phyloP scores from a whole-genome alignment of 192 early-diverging fungal species.

The Gryganskiella cystojenkinii region DNA sequence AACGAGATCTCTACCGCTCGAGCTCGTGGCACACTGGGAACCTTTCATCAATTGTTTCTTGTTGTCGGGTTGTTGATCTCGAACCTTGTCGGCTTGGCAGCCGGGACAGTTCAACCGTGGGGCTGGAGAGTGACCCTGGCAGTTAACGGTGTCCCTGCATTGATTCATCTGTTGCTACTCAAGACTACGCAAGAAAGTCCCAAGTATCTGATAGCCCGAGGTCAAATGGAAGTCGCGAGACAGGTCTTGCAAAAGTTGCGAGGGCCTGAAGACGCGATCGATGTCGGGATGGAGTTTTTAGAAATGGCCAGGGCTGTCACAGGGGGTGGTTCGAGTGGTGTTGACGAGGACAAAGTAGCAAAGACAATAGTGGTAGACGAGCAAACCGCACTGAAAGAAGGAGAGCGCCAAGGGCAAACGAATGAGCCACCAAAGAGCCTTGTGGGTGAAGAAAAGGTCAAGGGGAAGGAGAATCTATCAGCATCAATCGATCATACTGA shows the following conservation, averaged over 20 bases:
- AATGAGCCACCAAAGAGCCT: too few relatives aligned
- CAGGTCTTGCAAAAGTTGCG: conserved; percentile 60
- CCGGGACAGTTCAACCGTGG: conserved; percentile 65
- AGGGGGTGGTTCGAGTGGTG: conserved; percentile 34
- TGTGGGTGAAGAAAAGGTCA: too few relatives aligned
- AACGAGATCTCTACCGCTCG: conserved; percentile 79
- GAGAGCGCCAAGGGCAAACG: too few relatives aligned
- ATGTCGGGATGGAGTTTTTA: conserved; percentile 66
- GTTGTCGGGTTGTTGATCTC: conserved; percentile 80
- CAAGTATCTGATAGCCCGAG: conserved; percentile 70
- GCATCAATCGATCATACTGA: too few relatives aligned
- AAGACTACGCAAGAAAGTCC: conserved; percentile 79
- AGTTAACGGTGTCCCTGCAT: conserved; percentile 68
- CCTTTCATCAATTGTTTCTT: conserved; percentile 78
- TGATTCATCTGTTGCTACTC: conserved; percentile 68
- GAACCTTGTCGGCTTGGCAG: conserved; percentile 69
- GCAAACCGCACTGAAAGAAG: too few relatives aligned
- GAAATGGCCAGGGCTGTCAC: conserved; percentile 64
- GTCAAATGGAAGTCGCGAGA: conserved; percentile 66
- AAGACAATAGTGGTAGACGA: too few relatives aligned
- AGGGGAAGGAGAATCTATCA: background rate
- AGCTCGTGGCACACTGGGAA: conserved; percentile 74
- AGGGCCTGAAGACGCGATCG: conserved; percentile 28
- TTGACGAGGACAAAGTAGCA: too few relatives aligned
- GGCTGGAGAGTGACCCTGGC: conserved; percentile 82